Base-by-base conservation (phyloP, 163 green algal genomes). In the Scenedesmus sp. region DNA sequence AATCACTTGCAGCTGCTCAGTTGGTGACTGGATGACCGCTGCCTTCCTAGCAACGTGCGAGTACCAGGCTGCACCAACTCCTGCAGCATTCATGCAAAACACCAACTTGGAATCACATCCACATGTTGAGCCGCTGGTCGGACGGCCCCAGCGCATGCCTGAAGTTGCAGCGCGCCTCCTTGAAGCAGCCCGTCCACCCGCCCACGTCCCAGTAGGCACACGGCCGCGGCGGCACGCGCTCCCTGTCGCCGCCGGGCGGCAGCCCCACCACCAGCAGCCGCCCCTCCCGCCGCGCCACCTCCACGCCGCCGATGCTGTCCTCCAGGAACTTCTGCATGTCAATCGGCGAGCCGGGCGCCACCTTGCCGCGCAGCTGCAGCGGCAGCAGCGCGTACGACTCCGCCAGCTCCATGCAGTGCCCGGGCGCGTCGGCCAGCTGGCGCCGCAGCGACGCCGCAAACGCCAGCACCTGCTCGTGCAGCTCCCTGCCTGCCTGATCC, bases 251-350 rank as follows among this genome's bases (percentile, higher is more conserved):
- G 18, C 35, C 59, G 1, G 7, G 35, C 10, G 40, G 40, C 83
- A 59, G 4, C 0, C 26, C 33, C 24, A 30, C 56, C 9, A 81
- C 22, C 26, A 89, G 42, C 59, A 43, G 3, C 1, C 51, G 40
- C 0, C 83, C 83, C 0, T 89, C 40, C 18, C 40, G 6, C 20
- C 24, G 42, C 24, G 43, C 59, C 44, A 89, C 83, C 22, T 61
- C 61, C 0, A 61, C 37, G 0, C 42, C 83, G 6, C 7, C 22
- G 0, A 89, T 43, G n/a, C 82, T 40, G 44, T 89, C 83, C 26
- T 81, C 13, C 24, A 89, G 12, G 33, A 89, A 65, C 83, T 89
- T 89, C 22, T 46, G 59, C 59, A 89, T 33, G 46, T 89, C 59
- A 35, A 89, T 18, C 3, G 83, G 83, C 24, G 9, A 15, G 22